Evolutionary conservation across 1,284 basidiomycete species (phyloP).

Genomic region (Cystobasidium sp.): DNA sequence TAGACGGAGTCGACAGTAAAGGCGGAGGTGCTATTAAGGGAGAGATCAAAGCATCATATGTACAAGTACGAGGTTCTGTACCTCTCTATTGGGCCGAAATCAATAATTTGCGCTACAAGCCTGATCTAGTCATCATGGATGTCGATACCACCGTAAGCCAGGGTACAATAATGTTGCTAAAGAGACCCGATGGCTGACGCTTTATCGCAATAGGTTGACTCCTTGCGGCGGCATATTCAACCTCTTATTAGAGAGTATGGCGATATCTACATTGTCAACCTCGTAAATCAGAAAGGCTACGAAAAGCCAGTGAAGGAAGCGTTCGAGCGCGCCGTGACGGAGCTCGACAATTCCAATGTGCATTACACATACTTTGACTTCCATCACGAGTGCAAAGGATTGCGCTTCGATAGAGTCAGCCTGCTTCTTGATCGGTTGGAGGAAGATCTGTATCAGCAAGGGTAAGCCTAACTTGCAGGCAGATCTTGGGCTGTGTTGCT

Average conservation of each 20-base stretch:
- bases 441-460: slow-evolving; percentile 72
- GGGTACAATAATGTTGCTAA: slow-evolving; percentile 5
- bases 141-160: slow-evolving; percentile 73
- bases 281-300: slow-evolving; percentile 93
- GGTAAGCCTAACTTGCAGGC: slow-evolving; percentile 60
- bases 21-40: slow-evolving; percentile 59
- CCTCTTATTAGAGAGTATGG: slow-evolving; percentile 79
- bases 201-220: slow-evolving; percentile 64
- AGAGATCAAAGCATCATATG: slow-evolving; percentile 68
- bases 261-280: slow-evolving; percentile 79
- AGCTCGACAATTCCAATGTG: slow-evolving; percentile 60
- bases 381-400: slow-evolving; percentile 91
- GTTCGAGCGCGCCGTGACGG: slow-evolving; percentile 76
- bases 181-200: background rate
- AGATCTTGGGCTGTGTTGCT: background rate
- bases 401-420: slow-evolving; percentile 92
- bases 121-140: slow-evolving; percentile 96
- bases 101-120: slow-evolving; percentile 94
- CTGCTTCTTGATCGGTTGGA: slow-evolving; percentile 78
- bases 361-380: slow-evolving; percentile 98
- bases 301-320: slow-evolving; percentile 96
- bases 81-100: slow-evolving; percentile 97
- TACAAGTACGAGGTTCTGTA: slow-evolving; percentile 91
- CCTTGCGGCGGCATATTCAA: slow-evolving; percentile 74
- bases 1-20: slow-evolving; percentile 62